These are phyloP conservation scores for Populus nigra DNA, from an alignment of 345 rosid species.

Conservation along the genomic window DNA sequence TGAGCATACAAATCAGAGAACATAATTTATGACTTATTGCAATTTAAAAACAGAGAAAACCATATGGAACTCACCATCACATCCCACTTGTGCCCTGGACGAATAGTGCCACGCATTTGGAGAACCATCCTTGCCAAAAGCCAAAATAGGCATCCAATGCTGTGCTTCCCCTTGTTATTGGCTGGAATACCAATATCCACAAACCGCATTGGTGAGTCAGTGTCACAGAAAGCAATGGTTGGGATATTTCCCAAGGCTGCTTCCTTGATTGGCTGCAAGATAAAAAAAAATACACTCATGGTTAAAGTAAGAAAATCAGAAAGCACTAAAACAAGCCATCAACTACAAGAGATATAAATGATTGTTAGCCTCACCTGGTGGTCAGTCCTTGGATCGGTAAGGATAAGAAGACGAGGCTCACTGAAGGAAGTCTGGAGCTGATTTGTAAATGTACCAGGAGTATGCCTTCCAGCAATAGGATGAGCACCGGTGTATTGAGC, in stretches of 20 bases:
- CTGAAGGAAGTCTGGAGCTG: slow-evolving; percentile 85
- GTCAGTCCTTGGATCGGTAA: slow-evolving; percentile 92
- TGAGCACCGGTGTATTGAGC: slow-evolving; percentile 87
- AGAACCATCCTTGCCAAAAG: slow-evolving; percentile 92
- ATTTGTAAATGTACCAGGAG: slow-evolving; percentile 96
- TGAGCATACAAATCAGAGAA: neutral
- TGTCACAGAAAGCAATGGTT: slow-evolving; percentile 91
- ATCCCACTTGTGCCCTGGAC: slow-evolving; percentile 46
- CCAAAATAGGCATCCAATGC: slow-evolving; percentile 95
- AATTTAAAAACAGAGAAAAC: neutral
- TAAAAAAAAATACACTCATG: neutral
- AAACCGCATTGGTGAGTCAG: slow-evolving; percentile 89
- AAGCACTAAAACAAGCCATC: neutral
- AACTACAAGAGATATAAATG: too few species aligned
- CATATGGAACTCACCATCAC: slow-evolving; percentile 18
- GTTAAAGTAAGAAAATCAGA: neutral
- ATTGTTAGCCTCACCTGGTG: slow-evolving; percentile 57
- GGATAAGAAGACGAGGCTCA: slow-evolving; percentile 84
- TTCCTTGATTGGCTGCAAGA: slow-evolving; percentile 88
- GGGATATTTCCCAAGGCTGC: slow-evolving; percentile 94
- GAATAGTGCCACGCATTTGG: slow-evolving; percentile 92
- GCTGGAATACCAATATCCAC: slow-evolving; percentile 96
- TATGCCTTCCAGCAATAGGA: slow-evolving; percentile 96
- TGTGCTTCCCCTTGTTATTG: slow-evolving; percentile 96
- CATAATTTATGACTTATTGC: neutral